Percentiles rank a stretch among this genome's conserved stretches.
phyloP scores from a whole-genome alignment of 2,329 filamentous ascomycete genomes.

The Chalara sp. region DNA sequence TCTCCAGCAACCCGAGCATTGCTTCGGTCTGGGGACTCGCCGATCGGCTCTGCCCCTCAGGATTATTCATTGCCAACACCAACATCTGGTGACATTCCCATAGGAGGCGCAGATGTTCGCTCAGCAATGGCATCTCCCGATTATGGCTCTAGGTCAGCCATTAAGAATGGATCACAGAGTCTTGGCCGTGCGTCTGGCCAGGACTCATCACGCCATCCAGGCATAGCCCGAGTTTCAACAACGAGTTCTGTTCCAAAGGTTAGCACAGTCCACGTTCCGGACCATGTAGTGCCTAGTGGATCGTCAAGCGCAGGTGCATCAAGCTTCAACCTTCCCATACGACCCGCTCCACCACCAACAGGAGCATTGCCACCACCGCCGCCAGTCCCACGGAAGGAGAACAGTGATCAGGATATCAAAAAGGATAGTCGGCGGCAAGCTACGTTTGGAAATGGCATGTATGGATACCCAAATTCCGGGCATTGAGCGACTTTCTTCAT shows the following conservation, averaged over 20 bases:
- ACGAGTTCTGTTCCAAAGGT: conserved; percentile 47
- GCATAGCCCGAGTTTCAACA: conserved; percentile 45
- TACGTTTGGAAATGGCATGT: conserved; percentile 37
- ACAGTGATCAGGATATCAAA: conserved; percentile 35
- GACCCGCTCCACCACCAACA: conserved; percentile 47
- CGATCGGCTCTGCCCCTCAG: conserved; percentile 32
- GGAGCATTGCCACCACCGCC: conserved; percentile 55
- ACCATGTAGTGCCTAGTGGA: conserved; percentile 25
- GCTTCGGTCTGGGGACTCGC: conserved; percentile 57
- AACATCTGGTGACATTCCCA: conserved; percentile 66
- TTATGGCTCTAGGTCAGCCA: conserved; percentile 27
- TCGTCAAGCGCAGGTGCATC: conserved; percentile 38
- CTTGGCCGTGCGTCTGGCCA: conserved; percentile 36
- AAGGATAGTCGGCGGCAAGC: conserved; percentile 47
- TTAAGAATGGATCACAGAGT: conserved; percentile 34
- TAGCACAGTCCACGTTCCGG: conserved; percentile 31
- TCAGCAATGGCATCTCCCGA: conserved; percentile 39
- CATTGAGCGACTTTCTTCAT: neutral
- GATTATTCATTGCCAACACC: conserved; percentile 50
- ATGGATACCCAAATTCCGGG: conserved; percentile 12
- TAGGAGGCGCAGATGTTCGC: conserved; percentile 45
- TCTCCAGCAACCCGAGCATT: conserved; percentile 74
- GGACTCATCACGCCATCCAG: conserved; percentile 30
- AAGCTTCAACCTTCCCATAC: conserved; percentile 55
- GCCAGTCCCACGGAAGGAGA: conserved; percentile 41